phyloP scores from a whole-genome alignment of 768 basidiomycete species.

The Kwoniella sp. region DNA sequence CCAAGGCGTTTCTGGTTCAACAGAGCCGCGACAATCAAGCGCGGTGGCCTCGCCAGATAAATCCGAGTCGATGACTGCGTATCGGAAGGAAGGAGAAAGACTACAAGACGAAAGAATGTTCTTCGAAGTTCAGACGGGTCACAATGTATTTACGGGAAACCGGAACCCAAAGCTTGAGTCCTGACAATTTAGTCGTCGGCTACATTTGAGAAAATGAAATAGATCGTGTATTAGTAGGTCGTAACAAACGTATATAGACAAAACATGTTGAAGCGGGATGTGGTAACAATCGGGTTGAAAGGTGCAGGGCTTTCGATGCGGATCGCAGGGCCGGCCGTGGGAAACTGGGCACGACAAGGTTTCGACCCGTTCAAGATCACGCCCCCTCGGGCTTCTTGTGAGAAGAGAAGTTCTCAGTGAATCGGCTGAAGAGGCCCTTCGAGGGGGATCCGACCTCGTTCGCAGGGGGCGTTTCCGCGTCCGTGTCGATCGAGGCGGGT shows the following conservation, averaged over 20 bases:
- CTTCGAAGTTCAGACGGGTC: no score
- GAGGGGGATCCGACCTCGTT: conserved; percentile 5
- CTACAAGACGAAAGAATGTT: not conserved
- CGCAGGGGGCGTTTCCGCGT: conserved; percentile 31
- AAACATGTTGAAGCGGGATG: not conserved
- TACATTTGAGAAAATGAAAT: conserved; percentile 2
- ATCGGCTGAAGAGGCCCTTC: conserved; percentile 39
- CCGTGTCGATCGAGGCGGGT: conserved; percentile 25
- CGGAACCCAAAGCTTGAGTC: not conserved
- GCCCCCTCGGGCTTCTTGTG: conserved; percentile 7
- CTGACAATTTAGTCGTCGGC: conserved; percentile 15
- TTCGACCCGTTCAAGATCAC: not conserved
- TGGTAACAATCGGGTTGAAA: not conserved
- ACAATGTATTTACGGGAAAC: no score
- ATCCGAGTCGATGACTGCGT: no score
- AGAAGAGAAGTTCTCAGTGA: conserved; percentile 38
- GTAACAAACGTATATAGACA: not conserved
- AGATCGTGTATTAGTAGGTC: not conserved
- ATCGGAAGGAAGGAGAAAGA: not conserved
- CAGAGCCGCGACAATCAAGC: not conserved
- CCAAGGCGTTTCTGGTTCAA: no score
- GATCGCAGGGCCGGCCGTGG: not conserved
- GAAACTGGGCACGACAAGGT: not conserved
- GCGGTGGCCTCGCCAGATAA: no score
- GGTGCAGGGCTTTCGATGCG: not conserved